A percentile compares a stretch with the other conserved stretches of the same genome.
Evolutionary conservation across 2,329 filamentous ascomycete species (phyloP).

Genomic region (Calonectria honghensis): DNA sequence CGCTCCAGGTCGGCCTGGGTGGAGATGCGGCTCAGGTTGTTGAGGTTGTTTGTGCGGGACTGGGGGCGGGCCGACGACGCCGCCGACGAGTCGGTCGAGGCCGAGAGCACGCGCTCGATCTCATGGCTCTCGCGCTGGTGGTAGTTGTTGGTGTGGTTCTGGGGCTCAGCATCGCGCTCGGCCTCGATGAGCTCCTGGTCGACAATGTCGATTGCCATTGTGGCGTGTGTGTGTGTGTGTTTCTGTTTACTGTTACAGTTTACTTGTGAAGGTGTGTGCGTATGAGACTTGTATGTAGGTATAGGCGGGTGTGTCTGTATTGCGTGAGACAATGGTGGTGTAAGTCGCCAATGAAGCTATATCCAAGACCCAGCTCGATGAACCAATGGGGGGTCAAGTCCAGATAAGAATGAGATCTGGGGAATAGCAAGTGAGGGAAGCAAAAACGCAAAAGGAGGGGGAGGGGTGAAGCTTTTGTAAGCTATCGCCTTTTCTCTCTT

Average conservation of each 20-base stretch:
- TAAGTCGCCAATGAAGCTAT: slow-evolving; percentile 20
- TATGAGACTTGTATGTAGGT: neutral
- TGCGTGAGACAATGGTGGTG: neutral
- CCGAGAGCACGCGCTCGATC: slow-evolving; percentile 76
- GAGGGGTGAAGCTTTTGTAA: slow-evolving; percentile 37
- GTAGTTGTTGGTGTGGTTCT: slow-evolving; percentile 50
- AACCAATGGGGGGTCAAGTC: neutral
- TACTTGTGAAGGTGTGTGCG: neutral
- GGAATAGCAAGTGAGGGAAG: slow-evolving; percentile 3
- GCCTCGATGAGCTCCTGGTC: slow-evolving; percentile 73
- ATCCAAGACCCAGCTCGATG: slow-evolving; percentile 13
- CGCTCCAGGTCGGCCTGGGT: slow-evolving; percentile 81
- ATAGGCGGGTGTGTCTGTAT: neutral
- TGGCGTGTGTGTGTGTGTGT: slow-evolving; percentile 23
- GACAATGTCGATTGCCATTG: slow-evolving; percentile 69
- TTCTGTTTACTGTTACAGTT: neutral
- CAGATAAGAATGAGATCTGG: slow-evolving; percentile 9
- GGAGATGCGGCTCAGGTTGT: slow-evolving; percentile 76
- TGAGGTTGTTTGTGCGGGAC: slow-evolving; percentile 55
- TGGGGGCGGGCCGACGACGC: slow-evolving; percentile 39
- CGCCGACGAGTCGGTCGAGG: slow-evolving; percentile 63
- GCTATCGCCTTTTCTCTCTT: slow-evolving; percentile 26
- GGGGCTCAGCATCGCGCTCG: slow-evolving; percentile 73
- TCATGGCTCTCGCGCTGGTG: slow-evolving; percentile 67
- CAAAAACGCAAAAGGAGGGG: neutral